Conservation (phyloP, 345 rosid genomes). For the Heritiera littoralis region DNA sequence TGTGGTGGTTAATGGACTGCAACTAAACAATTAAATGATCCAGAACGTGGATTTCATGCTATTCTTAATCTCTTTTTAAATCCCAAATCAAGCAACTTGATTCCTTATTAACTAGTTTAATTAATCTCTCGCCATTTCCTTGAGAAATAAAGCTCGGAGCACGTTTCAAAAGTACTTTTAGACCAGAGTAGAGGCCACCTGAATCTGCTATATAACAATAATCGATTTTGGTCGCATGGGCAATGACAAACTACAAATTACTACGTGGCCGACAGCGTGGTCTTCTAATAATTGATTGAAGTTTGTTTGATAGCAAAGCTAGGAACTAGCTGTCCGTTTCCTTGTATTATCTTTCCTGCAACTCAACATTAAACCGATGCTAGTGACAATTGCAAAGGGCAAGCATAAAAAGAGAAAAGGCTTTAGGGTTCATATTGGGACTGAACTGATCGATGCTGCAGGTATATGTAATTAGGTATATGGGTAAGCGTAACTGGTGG, state of each 20-base stretch:
- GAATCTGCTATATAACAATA: background rate
- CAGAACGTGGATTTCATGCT: conserved; percentile 8
- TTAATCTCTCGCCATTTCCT: background rate
- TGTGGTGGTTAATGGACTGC: background rate
- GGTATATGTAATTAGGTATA: background rate
- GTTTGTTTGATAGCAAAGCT: conserved; percentile 11
- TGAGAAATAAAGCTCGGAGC: background rate
- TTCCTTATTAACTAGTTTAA: background rate
- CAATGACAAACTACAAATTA: conserved; percentile 18
- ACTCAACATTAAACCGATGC: background rate
- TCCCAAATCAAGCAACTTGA: background rate
- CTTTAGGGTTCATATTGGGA: background rate
- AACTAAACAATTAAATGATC: background rate
- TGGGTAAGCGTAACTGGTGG: background rate
- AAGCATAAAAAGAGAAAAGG: background rate
- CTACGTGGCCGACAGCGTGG: conserved; percentile 11
- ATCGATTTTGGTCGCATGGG: background rate
- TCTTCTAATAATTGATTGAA: conserved; percentile 22
- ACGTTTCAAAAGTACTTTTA: background rate
- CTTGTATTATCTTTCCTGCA: conserved; percentile 3
- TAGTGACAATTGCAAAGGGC: background rate
- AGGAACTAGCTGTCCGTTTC: conserved; percentile 16
- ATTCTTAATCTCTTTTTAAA: background rate
- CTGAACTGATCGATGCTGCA: background rate
- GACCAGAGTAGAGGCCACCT: background rate